phyloP scores from a whole-genome alignment of 371 early-diverging fungal genomes.

The Haplosporangium sp. region DNA sequence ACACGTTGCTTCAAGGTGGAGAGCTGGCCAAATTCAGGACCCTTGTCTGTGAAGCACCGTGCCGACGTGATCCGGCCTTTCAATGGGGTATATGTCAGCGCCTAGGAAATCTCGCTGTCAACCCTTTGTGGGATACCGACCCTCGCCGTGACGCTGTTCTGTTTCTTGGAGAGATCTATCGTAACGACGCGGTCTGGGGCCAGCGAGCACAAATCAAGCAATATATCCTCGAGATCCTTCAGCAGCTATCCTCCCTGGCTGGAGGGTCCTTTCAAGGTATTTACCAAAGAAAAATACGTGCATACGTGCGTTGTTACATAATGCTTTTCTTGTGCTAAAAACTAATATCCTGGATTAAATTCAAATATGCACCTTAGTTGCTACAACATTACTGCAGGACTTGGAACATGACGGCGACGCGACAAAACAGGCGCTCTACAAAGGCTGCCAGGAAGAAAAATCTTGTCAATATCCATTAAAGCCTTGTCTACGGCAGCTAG shows the following conservation, averaged over 20 bases:
- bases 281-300: neutral
- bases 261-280: neutral
- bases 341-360: too few species aligned
- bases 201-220: neutral
- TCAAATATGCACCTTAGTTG: too few species aligned
- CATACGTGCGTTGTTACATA: neutral
- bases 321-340: too few species aligned
- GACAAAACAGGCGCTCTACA: neutral
- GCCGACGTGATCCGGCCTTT: conserved; percentile 1
- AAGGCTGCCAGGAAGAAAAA: neutral
- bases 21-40: neutral
- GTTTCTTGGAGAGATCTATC: conserved; percentile 9
- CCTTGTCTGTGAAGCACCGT: conserved; percentile 7
- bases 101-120: conserved; percentile 5
- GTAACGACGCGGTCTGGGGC: conserved; percentile 11
- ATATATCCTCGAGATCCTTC: conserved; percentile 2
- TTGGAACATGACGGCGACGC: neutral
- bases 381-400: neutral
- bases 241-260: neutral
- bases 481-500: too few species aligned
- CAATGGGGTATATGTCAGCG: conserved; percentile 10
- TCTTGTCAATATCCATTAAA: neutral
- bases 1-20: neutral
- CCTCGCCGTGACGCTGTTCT: neutral
- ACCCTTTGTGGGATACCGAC: neutral